Conservation (phyloP, 371 early-diverging fungal species). For the Saksenaea vasiformis region DNA sequence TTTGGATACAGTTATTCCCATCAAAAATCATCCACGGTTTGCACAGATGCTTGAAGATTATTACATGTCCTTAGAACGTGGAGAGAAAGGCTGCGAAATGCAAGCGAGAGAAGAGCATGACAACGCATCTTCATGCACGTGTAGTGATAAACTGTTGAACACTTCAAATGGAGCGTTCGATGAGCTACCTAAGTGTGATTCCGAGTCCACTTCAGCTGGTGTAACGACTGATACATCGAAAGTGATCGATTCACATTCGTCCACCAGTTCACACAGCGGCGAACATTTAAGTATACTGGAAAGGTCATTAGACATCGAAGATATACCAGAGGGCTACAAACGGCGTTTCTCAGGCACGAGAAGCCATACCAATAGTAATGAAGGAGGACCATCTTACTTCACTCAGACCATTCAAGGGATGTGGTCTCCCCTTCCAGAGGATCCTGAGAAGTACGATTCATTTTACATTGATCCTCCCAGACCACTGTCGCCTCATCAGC, state of each 20-base stretch:
- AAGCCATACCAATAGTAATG: slow-evolving; percentile 8
- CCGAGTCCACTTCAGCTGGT: too few relatives aligned
- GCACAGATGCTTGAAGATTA: neutral
- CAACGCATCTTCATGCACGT: neutral
- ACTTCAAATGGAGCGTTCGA: too few relatives aligned
- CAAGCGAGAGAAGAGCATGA: neutral
- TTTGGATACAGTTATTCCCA: neutral
- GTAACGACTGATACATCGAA: too few relatives aligned
- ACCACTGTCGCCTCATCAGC: slow-evolving; percentile 21
- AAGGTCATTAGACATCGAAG: neutral
- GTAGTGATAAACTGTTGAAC: neutral
- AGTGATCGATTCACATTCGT: too few relatives aligned
- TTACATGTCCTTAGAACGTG: neutral
- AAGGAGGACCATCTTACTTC: slow-evolving; percentile 4
- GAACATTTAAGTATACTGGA: neutral
- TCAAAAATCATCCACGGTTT: neutral
- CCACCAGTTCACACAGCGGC: too few relatives aligned
- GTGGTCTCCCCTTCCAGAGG: slow-evolving; percentile 13
- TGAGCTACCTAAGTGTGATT: too few relatives aligned
- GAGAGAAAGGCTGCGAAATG: neutral
- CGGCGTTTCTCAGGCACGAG: slow-evolving; percentile 9
- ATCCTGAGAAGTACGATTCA: neutral
- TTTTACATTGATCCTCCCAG: slow-evolving; percentile 15
- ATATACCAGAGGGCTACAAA: neutral
- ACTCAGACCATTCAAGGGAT: slow-evolving; percentile 12